Evolutionary conservation across 441 rosid species (phyloP).

Genomic region (Gossypium trilobum): DNA sequence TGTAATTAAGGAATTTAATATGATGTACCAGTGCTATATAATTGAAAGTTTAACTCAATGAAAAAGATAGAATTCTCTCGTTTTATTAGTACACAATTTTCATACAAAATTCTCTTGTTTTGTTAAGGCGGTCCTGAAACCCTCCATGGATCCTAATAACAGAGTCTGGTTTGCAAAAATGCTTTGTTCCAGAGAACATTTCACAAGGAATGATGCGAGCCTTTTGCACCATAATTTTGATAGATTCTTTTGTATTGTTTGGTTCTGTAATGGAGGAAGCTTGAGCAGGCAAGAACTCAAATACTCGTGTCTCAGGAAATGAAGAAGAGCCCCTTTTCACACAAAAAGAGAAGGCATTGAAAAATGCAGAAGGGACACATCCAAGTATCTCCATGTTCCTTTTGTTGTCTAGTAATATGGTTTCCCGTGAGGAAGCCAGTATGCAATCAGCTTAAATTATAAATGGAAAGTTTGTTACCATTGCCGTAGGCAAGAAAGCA

Average conservation of each 20-base stretch:
- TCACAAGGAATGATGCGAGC: not conserved
- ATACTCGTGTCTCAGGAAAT: not conserved
- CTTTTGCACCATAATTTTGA: not conserved
- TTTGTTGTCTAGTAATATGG: not conserved
- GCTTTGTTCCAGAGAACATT: not conserved
- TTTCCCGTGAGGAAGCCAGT: not conserved
- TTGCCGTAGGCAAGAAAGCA: constrained; percentile 2
- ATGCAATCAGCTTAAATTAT: not conserved
- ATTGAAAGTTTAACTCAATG: too few relatives aligned
- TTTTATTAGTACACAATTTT: too few relatives aligned
- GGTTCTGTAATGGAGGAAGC: not conserved
- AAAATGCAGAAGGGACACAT: not conserved
- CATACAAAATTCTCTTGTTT: too few relatives aligned
- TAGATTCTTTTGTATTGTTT: not conserved
- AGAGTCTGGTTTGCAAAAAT: not conserved
- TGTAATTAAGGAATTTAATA: too few relatives aligned
- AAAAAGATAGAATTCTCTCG: too few relatives aligned
- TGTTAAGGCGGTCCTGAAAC: not conserved
- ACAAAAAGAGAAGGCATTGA: not conserved
- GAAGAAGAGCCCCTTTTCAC: not conserved
- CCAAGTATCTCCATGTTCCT: not conserved
- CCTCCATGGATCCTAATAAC: not conserved
- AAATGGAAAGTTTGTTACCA: not conserved
- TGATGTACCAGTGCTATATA: too few relatives aligned
- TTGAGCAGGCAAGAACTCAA: not conserved